Evolutionary conservation across 108 stramenopile species (phyloP).

Genomic region (Halocafeteria seosinensis): DNA sequence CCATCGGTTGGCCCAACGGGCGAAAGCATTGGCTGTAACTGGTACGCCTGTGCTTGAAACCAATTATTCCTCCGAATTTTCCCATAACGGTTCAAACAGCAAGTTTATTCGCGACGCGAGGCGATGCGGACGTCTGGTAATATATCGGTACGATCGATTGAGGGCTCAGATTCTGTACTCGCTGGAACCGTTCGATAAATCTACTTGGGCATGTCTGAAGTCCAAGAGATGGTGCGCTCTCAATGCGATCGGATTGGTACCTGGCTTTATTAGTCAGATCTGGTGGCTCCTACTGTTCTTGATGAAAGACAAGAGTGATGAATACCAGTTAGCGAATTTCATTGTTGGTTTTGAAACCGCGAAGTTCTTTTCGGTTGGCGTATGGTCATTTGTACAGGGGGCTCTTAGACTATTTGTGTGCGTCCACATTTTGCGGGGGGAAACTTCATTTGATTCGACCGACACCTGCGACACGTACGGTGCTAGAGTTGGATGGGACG

Average conservation of each 20-base stretch:
- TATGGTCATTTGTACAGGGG: background rate
- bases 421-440: background rate
- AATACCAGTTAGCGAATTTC: constrained; percentile 11
- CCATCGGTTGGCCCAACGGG: no score
- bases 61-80: no score
- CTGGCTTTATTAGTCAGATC: constrained; percentile 5
- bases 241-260: background rate
- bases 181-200: background rate
- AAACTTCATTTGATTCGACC: background rate
- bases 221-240: background rate
- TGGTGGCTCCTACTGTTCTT: constrained; percentile 12
- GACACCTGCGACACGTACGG: background rate
- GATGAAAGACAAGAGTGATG: constrained; percentile 10
- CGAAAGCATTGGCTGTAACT: no score
- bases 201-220: background rate
- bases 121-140: background rate
- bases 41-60: no score
- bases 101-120: no score
- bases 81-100: no score
- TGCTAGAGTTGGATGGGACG: background rate
- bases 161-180: constrained; percentile 8
- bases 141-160: background rate
- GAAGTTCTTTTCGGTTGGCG: background rate
- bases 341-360: constrained; percentile 9
- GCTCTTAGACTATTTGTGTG: background rate